Percentiles rank a stretch among this genome's conserved stretches.
These are phyloP conservation scores for Avicennia marina DNA, from an alignment of 257 asterid species.

Conservation along the genomic window DNA sequence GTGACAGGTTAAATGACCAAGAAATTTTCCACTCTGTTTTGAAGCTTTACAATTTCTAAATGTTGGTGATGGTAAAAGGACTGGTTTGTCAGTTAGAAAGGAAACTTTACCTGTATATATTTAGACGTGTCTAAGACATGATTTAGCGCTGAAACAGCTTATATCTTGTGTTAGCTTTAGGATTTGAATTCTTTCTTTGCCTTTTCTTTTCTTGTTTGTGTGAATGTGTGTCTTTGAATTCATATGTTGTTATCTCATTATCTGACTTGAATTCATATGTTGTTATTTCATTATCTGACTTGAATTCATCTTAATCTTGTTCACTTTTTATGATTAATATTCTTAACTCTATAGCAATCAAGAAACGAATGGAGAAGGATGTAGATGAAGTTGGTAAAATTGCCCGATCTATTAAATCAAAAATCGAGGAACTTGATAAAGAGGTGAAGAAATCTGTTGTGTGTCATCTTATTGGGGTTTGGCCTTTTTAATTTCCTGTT, in stretches of 20 bases:
- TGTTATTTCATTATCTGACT: no score
- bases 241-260: no score
- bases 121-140: no score
- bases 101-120: no score
- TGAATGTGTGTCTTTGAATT: no score
- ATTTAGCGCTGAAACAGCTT: no score
- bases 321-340: slow-evolving; percentile 13
- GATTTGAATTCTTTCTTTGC: no score
- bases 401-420: slow-evolving; percentile 72
- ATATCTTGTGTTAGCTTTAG: no score
- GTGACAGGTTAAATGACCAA: slow-evolving; percentile 1
- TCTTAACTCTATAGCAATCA: slow-evolving; percentile 48
- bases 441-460: slow-evolving; percentile 47
- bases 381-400: slow-evolving; percentile 97
- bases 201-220: no score
- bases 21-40: not conserved
- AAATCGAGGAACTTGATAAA: slow-evolving; percentile 88
- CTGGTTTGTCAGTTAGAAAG: not conserved
- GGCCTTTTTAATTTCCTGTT: slow-evolving; percentile 10
- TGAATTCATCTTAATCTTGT: not conserved
- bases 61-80: slow-evolving; percentile 3
- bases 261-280: no score
- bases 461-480: slow-evolving; percentile 18
- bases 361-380: slow-evolving; percentile 97
- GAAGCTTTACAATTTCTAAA: slow-evolving; percentile 4